Evolutionary conservation across 73 alveolate genomes (phyloP).

Genomic region (Tetrahymena thermophila): DNA sequence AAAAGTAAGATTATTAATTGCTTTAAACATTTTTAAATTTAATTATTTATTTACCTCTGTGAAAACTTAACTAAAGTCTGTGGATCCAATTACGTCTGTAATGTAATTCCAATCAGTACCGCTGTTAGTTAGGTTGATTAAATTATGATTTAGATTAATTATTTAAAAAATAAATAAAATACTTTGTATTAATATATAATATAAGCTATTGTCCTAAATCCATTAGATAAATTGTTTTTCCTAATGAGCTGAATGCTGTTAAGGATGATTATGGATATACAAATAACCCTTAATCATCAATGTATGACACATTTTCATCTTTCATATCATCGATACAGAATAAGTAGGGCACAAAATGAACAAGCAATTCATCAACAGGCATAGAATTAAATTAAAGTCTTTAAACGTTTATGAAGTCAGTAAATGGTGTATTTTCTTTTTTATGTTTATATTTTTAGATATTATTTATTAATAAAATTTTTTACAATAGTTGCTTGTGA

Average conservation of each 20-base stretch:
- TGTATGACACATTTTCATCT: neutral
- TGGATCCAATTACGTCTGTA: neutral
- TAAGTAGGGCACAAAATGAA: slow-evolving; percentile 17
- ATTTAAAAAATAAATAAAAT: neutral
- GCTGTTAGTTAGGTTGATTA: neutral
- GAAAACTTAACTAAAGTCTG: neutral
- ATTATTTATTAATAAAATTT: neutral
- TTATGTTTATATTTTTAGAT: neutral
- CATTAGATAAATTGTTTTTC: slow-evolving; percentile 9
- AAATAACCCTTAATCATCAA: slow-evolving; percentile 7
- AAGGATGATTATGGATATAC: slow-evolving; percentile 8
- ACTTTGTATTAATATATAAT: slow-evolving; percentile 6
- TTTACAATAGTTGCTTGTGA: neutral
- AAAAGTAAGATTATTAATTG: neutral
- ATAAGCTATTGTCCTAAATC: slow-evolving; percentile 16
- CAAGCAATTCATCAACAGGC: slow-evolving; percentile 21
- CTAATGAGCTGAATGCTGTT: neutral
- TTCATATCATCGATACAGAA: neutral
- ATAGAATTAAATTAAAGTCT: slow-evolving; percentile 5
- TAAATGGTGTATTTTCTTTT: neutral
- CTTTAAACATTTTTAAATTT: neutral
- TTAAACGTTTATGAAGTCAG: slow-evolving; percentile 6
- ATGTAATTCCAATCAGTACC: neutral
- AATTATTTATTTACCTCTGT: slow-evolving; percentile 10
- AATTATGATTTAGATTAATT: neutral